Evolutionary conservation across 208 protist genomes (phyloP).

Genomic region (Crithidia mellificae): DNA sequence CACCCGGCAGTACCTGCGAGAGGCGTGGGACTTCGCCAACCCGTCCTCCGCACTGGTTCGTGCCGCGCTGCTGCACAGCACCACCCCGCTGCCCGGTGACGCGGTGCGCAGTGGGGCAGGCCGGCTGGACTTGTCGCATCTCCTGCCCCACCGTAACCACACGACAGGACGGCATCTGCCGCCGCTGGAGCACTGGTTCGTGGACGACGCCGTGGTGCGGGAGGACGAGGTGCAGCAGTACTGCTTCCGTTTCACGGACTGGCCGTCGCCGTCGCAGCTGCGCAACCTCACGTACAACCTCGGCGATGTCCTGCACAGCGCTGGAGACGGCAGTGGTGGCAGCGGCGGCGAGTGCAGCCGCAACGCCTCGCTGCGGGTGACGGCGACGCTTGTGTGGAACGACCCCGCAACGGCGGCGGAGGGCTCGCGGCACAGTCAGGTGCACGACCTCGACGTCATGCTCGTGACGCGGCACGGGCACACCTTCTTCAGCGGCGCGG

Average conservation of each 20-base stretch:
- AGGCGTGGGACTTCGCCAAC: slow-evolving; percentile 32
- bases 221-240: slow-evolving; percentile 24
- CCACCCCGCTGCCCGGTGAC: slow-evolving; percentile 25
- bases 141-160: slow-evolving; percentile 33
- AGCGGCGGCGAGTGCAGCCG: slow-evolving; percentile 4
- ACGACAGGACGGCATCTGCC: slow-evolving; percentile 10
- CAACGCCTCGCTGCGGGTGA: slow-evolving; percentile 31
- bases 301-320: too few relatives aligned
- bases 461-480: slow-evolving; percentile 53
- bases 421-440: slow-evolving; percentile 54
- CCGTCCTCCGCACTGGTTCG: slow-evolving; percentile 69
- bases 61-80: slow-evolving; percentile 52
- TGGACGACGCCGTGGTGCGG: slow-evolving; percentile 22
- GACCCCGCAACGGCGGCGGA: slow-evolving; percentile 61
- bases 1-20: slow-evolving; percentile 84
- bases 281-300: too few relatives aligned
- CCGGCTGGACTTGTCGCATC: slow-evolving; percentile 69
- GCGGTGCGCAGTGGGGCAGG: slow-evolving; percentile 44
- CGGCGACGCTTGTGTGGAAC: slow-evolving; percentile 83
- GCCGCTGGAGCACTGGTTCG: slow-evolving; percentile 20
- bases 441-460: slow-evolving; percentile 85
- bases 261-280: too few relatives aligned
- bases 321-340: not conserved
- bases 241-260: slow-evolving; percentile 25
- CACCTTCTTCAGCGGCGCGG: slow-evolving; percentile 48